Conservation (phyloP, 768 basidiomycete species). For the Leccinum imitatum region DNA sequence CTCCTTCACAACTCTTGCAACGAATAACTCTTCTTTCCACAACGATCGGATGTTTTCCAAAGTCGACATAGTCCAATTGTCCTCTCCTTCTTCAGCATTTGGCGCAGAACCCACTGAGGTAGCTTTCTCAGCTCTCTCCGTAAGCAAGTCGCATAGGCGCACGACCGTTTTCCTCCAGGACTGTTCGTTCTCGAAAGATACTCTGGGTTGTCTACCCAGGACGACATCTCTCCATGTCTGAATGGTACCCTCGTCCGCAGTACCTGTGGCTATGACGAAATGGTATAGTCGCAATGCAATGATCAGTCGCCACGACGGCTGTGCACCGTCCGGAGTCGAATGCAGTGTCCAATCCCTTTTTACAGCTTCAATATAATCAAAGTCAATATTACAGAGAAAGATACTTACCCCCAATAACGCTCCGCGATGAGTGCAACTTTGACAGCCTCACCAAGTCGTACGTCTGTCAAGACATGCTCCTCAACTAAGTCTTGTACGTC, state of each 20-base stretch:
- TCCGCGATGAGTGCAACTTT: constrained; percentile 53
- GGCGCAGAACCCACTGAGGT: constrained; percentile 4
- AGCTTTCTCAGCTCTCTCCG: constrained; percentile 31
- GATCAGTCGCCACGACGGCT: constrained; percentile 81
- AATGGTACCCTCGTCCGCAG: constrained; percentile 33
- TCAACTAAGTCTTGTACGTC: constrained; percentile 59
- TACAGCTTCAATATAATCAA: background rate
- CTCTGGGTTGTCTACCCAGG: constrained; percentile 40
- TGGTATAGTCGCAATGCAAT: constrained; percentile 68
- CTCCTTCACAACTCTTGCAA: constrained; percentile 47
- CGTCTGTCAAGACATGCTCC: constrained; percentile 46
- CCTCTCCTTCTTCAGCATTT: background rate
- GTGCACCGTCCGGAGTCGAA: constrained; percentile 52
- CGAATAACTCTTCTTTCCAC: constrained; percentile 61
- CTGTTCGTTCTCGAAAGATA: constrained; percentile 51
- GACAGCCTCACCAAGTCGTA: constrained; percentile 43
- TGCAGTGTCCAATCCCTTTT: constrained; percentile 81
- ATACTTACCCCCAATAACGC: constrained; percentile 82
- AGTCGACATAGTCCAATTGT: constrained; percentile 36
- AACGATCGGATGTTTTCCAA: constrained; percentile 43
- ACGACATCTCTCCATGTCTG: constrained; percentile 55
- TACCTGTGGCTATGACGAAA: constrained; percentile 36
- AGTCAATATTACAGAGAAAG: constrained; percentile 1
- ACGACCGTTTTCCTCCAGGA: constrained; percentile 45
- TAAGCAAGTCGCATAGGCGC: constrained; percentile 40